Base-by-base conservation (phyloP, 306 rosid species). In the Dryas alaskensis region DNA sequence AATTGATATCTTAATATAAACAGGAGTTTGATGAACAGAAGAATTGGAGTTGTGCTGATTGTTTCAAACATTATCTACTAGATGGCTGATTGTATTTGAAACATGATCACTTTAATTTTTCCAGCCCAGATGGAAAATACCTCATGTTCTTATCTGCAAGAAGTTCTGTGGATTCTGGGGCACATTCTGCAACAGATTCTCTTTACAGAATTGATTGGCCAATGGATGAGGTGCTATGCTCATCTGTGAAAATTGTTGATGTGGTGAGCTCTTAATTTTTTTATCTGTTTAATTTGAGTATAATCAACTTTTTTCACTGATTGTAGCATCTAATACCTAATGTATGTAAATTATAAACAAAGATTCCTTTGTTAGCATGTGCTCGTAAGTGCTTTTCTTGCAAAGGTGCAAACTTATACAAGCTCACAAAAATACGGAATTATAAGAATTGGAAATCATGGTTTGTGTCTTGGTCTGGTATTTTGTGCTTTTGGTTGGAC, bases 181-280 rank as follows among this genome's bases (percentile, higher is more conserved):
- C 89, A 73, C 98, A 90, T 78, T 77, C 72, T 69, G 90, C 92
- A 14, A 92, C 97, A 74, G 76, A 92, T 75, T 92, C 98, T 53
- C 91, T 92, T 83, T 95, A 92, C 83, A 87, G 94, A 79, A 83
- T 90, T 78, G 87, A 88, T 81, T 92, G 95, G 98, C 86, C 91
- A 68, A 60, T 73, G 4, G 84, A 88, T 80, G 86, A 79, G 53
- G 76, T 79, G 51, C 73, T 72, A 22, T 65, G 48, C 72, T 83
- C 85, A 45, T 76, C 81, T 73, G 58, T 79, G 73, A 78, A 83
- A 78, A 74, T 87, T 82, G 82, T 76, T 73, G 91, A 90, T 60
- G 82, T 90, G 52, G 97, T 92, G 81, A 86, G 89, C 42, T 81
- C 69, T 50, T 63, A 27, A 27, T 42, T 13, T 51, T 63, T 50